Base-by-base conservation (phyloP, 2,329 filamentous ascomycete species). In the Fusarium euwallaceae region DNA sequence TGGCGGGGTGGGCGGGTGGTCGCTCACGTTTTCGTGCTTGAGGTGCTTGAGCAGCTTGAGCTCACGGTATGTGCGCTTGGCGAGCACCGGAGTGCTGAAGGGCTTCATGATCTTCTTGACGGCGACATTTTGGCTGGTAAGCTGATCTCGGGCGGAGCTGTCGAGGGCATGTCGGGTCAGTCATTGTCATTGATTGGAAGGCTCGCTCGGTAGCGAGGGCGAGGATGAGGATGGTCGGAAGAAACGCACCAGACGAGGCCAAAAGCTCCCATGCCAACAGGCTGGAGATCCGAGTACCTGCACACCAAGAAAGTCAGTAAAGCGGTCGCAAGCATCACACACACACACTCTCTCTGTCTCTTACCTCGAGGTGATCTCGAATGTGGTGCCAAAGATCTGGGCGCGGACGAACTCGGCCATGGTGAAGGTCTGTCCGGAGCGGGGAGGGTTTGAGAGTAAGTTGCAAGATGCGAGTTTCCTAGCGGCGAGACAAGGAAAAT, bases 71-170 rank as follows among this genome's bases (percentile, higher is more conserved):
- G 97, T 99, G 82, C 97, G 91, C 88, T 99, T 99, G 69, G 97
- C 97, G 58, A 99, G 89, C 69, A 99, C 97, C 1, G 97, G 95
- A n/a, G 97, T 99, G 89, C 95, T 98, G 86, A 99, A 99, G 11
- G 97, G 97, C 88, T 98, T 99, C 96, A 99, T 98, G 82, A 99
- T 99, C 91, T 99, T 99, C 91, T 99, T 99, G 83, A 99, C 95
- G 69, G 97, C 97, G 72, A 99, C 97, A 85, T 95, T 95, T 85
- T 98, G 95, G 83, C 91, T 94, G 70, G 97, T 98, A 85, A 99
- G 95, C 87, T 98, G 95, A 84, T 99, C 97, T 86, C 95, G 96
- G 68, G 97, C 97, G 75, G 97, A 98, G 86, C 96, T 98, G 76
- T 73, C 58, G 39, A 59, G 45, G 51, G 55, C 55, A 34, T 53